phyloP scores from a whole-genome alignment of 1,284 basidiomycete species.

The Phenoliferia sp. region DNA sequence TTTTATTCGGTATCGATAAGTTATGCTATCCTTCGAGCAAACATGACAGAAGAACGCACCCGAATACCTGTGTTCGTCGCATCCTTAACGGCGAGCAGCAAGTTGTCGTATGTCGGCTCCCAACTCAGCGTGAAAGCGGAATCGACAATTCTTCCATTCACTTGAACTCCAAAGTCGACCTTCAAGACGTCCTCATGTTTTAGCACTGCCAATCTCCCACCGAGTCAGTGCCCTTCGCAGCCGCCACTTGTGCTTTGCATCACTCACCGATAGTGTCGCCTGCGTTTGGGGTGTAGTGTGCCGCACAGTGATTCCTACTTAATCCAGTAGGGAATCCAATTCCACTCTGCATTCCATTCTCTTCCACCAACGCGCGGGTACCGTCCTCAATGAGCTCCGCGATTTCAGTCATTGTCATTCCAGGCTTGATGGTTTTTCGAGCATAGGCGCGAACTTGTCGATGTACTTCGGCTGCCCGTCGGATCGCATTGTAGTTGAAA shows the following conservation, averaged over 20 bases:
- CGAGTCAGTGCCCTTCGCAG: not conserved
- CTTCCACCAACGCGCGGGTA: constrained; percentile 84
- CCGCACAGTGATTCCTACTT: constrained; percentile 89
- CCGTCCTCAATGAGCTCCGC: constrained; percentile 90
- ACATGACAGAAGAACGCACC: constrained; percentile 44
- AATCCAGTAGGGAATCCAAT: constrained; percentile 97
- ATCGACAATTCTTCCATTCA: constrained; percentile 88
- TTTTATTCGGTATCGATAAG: not conserved
- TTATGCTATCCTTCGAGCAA: too few species aligned
- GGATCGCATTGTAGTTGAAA: constrained; percentile 71
- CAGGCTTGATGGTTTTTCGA: constrained; percentile 77
- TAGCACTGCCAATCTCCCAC: constrained; percentile 57
- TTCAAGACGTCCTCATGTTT: constrained; percentile 84
- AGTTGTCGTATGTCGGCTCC: constrained; percentile 82
- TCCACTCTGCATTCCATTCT: constrained; percentile 75
- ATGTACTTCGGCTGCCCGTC: constrained; percentile 92
- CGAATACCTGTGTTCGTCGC: constrained; percentile 87
- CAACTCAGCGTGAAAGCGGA: constrained; percentile 92
- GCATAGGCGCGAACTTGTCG: constrained; percentile 82
- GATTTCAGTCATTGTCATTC: constrained; percentile 93
- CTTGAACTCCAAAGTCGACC: constrained; percentile 96
- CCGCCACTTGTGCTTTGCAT: not conserved
- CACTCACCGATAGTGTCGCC: constrained; percentile 77
- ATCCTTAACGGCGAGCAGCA: constrained; percentile 86
- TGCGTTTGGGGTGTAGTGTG: constrained; percentile 95